phyloP scores from a whole-genome alignment of 1,284 basidiomycete species.

The Ustilago shanxiensis region DNA sequence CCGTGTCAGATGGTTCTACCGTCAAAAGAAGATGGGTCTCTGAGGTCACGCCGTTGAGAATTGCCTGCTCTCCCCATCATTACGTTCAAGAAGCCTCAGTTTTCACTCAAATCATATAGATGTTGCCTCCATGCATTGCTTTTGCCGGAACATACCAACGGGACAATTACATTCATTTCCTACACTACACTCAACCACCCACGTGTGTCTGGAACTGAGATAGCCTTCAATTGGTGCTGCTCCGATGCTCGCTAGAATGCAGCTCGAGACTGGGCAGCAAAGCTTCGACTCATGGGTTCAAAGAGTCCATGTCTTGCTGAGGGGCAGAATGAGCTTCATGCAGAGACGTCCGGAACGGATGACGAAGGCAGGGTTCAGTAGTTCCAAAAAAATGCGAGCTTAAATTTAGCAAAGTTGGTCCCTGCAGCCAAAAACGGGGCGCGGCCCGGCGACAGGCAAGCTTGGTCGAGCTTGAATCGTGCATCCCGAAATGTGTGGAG shows the following conservation, averaged over 20 bases:
- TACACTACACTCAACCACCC: background rate
- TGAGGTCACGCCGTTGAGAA: background rate
- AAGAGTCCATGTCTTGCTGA: too few relatives aligned
- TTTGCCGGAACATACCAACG: background rate
- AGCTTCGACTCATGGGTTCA: too few relatives aligned
- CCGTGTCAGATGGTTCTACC: slow-evolving; percentile 44
- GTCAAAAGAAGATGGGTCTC: slow-evolving; percentile 50
- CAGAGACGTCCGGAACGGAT: background rate
- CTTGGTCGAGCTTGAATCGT: background rate
- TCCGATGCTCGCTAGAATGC: too few relatives aligned
- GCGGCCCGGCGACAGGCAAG: too few relatives aligned
- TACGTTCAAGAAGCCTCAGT: background rate
- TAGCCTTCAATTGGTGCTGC: background rate
- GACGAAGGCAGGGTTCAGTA: background rate
- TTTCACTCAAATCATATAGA: background rate
- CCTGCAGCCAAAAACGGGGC: background rate
- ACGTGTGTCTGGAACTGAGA: background rate
- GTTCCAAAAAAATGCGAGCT: background rate
- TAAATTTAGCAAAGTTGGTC: background rate
- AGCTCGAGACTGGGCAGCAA: too few relatives aligned
- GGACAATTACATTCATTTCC: background rate
- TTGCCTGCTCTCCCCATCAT: background rate
- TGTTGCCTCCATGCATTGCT: background rate
- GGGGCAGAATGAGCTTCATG: background rate
- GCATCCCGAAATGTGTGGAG: slow-evolving; percentile 1